Base-by-base conservation (phyloP, 257 asterid species). In the Solanum chmielewskii region DNA sequence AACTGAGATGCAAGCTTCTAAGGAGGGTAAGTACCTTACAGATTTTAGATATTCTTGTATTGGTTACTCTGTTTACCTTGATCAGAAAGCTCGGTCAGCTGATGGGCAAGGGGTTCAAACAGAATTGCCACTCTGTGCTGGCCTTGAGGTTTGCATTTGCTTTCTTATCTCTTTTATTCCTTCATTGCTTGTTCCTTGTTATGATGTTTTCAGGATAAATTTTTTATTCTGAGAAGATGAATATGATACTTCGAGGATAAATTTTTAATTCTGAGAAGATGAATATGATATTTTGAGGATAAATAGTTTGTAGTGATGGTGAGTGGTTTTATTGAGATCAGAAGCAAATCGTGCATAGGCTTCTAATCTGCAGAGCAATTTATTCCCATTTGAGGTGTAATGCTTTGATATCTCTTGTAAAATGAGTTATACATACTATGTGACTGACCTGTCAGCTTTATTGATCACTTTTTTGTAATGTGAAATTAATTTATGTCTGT, bases 31-130 rank as follows among this genome's bases (percentile, higher is more conserved):
- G 89, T 90, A 86, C 88, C 94, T 94, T 75, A 77, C 86, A 23
- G 97, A 95, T 89, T 96, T 96, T 92, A 94, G 88, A 88, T 96
- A 95, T 88, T 91, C 94, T 71, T 96, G 99, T 66, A 71, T 94
- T 78, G 99, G 99, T 83, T 95, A 95, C 90, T 94, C 99, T 7
- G 90, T 93, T 83, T 95, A 94, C 89, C 33, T 88, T 3, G 98
- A 93, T 90, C 88, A 59, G 68, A 92, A 95, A 89, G 89, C 77
- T 62, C 89, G 85, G 74, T 75, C 93, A 76, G 71, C 89, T 69
- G 87, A 89, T 66, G 93, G 87, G 85, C 91, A 90, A 86, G 91
- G 91, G 89, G 59, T 89, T 71, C 92, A 83, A 88, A 86, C 93
- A 4, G 97, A 92, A 88, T 89, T 96, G 88, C 99, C 99, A 5